Evolutionary conservation across 2,329 filamentous ascomycete genomes (phyloP), one percentile per base, ranked within the genome.

Genomic region (Diaporthe aspalathi): DNA sequence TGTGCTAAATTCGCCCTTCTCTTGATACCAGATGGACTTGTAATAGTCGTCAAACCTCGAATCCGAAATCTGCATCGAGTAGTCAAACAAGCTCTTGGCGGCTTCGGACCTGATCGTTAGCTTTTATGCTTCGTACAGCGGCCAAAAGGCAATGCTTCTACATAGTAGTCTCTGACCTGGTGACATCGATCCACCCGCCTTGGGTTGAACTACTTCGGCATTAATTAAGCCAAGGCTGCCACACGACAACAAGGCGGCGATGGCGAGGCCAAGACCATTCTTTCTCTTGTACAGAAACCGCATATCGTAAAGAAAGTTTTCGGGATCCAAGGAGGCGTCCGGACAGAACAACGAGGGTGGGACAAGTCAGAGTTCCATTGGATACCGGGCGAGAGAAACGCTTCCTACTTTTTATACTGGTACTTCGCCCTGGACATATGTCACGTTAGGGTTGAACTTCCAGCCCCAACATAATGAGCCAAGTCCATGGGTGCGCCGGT

Each of bases 1-100:
- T 43, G 80, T 76, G 4, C 79, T 83, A 80, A 82, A 84, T 24
- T 80, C 80, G 0, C 84, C 83, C 3, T 81, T 82, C 57, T 84
- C 81, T 14, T 78, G 77, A 65, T 84, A 85, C 72, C 76, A 80
- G 29, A 85, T 80, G 56, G 81, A 81, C 27, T 83, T 81, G 73
- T 85, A 85, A 2, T 78, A 80, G 9, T 78, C 74, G 72, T 85
- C 83, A 67, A 79, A 85, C 52, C 83, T 76, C 2, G 76, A 76
- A 67, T 84, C 83, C 27, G 78, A 76, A 4, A 84, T 78, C 14
- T 75, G 71, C 81, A 84, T 83, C 1, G 81, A 80, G 56, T 80
- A 83, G 70, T 82, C 80, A 47, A 84, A 82, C 22, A 81, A 73
- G 70, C 74, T 78, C 68, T 82, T 80, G 1, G 81, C 81, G 72